Conservation (phyloP, 2,329 filamentous ascomycete genomes). For the Ceratocystis lukuohia region DNA sequence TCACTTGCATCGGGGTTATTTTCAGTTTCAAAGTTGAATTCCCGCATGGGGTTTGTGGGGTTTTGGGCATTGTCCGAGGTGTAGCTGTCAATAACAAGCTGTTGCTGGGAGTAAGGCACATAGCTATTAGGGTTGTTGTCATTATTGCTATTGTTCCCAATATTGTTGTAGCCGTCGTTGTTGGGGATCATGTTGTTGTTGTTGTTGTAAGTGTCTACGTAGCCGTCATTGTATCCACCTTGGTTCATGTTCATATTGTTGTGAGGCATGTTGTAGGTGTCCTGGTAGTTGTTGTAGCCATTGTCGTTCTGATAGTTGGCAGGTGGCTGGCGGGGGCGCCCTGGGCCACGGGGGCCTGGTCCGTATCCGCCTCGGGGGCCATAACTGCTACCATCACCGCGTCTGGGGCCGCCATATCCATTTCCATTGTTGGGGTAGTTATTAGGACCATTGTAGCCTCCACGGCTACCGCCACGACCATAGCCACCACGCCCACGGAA, state of each 20-base stretch:
- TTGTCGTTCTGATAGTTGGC: constrained; percentile 30
- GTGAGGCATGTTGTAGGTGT: constrained; percentile 27
- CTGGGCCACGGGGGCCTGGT: constrained; percentile 28
- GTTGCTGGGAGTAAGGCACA: constrained; percentile 16
- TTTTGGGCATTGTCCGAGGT: constrained; percentile 21
- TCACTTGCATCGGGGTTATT: constrained; percentile 31
- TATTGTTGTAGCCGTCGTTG: constrained; percentile 25
- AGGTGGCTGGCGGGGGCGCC: constrained; percentile 27
- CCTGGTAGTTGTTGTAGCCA: constrained; percentile 21
- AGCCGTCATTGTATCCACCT: background rate
- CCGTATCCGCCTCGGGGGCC: constrained; percentile 31
- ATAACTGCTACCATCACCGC: constrained; percentile 32
- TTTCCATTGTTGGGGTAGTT: constrained; percentile 24
- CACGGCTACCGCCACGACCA: constrained; percentile 36
- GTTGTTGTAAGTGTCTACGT: constrained; percentile 5
- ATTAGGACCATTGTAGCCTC: constrained; percentile 32
- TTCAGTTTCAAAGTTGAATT: constrained; percentile 26
- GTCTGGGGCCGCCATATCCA: constrained; percentile 30
- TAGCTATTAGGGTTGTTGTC: constrained; percentile 1
- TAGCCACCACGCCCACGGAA: constrained; percentile 38
- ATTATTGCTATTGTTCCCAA: background rate
- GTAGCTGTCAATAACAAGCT: constrained; percentile 26
- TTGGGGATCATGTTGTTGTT: constrained; percentile 19
- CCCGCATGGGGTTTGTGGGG: constrained; percentile 6
- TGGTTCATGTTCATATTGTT: constrained; percentile 6